Percentiles rank a stretch among this genome's conserved stretches.
Conservation (phyloP, 2,329 filamentous ascomycete species). For the Alternaria alternata region DNA sequence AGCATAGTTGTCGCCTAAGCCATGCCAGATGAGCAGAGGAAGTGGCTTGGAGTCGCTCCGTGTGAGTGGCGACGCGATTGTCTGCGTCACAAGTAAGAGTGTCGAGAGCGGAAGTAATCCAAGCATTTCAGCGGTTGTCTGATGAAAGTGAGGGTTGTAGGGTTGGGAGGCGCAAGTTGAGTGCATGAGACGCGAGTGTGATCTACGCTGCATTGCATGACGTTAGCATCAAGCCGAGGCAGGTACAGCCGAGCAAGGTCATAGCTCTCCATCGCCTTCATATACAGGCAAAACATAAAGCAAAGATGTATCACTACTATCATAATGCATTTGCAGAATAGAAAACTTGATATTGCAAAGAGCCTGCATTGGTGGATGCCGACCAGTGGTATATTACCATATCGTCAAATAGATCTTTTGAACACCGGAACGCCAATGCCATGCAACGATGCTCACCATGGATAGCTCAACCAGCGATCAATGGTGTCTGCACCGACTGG, state of each 20-base stretch:
- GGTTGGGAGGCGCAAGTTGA: conserved; percentile 20
- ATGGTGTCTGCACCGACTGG: conserved; percentile 52
- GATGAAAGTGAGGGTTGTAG: conserved; percentile 7
- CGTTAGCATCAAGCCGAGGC: conserved; percentile 27
- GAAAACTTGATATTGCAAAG: background rate
- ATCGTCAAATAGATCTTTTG: conserved; percentile 26
- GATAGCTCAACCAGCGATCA: conserved; percentile 29
- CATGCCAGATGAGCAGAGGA: conserved; percentile 95
- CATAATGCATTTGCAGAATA: background rate
- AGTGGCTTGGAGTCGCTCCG: conserved; percentile 56
- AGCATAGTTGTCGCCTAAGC: conserved; percentile 76
- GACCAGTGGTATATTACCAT: conserved; percentile 25
- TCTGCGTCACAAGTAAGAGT: conserved; percentile 27
- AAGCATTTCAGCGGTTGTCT: conserved; percentile 24
- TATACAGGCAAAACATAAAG: background rate
- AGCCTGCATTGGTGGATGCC: conserved; percentile 1
- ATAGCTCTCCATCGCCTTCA: conserved; percentile 1
- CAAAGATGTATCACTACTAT: background rate
- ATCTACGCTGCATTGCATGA: conserved; percentile 27
- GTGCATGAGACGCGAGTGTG: conserved; percentile 12
- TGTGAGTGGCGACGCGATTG: conserved; percentile 25
- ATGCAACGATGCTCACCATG: conserved; percentile 9
- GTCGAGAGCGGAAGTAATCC: conserved; percentile 32
- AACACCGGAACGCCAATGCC: conserved; percentile 30
- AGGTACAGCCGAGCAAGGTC: conserved; percentile 22